These are phyloP conservation scores for Skeletonema grethae DNA, from an alignment of 108 stramenopile species.

Conservation along the genomic window DNA sequence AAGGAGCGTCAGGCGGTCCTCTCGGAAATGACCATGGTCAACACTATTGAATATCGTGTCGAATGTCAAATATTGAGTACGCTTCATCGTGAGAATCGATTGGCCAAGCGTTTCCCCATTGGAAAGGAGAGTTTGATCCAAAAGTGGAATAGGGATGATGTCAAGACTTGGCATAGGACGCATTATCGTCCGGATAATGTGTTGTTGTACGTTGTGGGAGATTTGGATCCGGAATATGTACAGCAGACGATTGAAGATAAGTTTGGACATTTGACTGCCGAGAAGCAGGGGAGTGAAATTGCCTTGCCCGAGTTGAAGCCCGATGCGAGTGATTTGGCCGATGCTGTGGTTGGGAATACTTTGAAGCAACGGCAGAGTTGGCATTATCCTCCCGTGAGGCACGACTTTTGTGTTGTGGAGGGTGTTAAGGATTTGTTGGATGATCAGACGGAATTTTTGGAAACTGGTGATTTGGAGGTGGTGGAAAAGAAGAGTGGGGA, in stretches of 20 bases:
- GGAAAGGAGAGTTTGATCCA: conserved; percentile 95
- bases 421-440: conserved; percentile 44
- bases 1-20: conserved; percentile 96
- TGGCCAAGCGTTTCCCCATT: conserved; percentile 97
- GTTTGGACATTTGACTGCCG: conserved; percentile 84
- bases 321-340: conserved; percentile 70
- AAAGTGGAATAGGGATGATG: conserved; percentile 89
- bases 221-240: conserved; percentile 84
- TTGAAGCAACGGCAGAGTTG: conserved; percentile 88
- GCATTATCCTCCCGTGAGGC: conserved; percentile 90
- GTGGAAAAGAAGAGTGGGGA: conserved; percentile 35
- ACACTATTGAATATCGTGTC: conserved; percentile 96
- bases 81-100: conserved; percentile 94
- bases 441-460: conserved; percentile 15
- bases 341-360: conserved; percentile 75
- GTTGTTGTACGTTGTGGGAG: conserved; percentile 95
- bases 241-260: conserved; percentile 83
- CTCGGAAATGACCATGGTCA: conserved; percentile 97
- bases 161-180: conserved; percentile 93
- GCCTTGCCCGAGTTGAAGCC: conserved; percentile 67
- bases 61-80: conserved; percentile 97
- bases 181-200: conserved; percentile 99
- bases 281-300: conserved; percentile 79
- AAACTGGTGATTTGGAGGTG: conserved; percentile 15
- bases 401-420: conserved; percentile 81